Conservation (phyloP, 441 rosid genomes). For the Croton setiger region DNA sequence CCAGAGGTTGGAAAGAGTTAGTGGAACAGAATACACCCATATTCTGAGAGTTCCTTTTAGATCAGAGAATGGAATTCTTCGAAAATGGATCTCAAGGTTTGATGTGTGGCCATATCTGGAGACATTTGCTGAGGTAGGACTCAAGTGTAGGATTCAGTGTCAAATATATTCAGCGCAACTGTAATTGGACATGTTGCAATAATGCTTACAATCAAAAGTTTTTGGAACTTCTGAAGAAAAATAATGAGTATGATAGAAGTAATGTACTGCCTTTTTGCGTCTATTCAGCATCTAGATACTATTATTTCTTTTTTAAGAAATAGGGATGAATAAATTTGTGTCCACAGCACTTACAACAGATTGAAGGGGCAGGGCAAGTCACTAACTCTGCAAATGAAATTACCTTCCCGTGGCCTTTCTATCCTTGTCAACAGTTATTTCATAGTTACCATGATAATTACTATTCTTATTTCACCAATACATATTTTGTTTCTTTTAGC, state of each 20-base stretch:
- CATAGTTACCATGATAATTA: not conserved
- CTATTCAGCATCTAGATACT: not conserved
- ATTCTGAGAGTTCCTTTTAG: conserved; percentile 93
- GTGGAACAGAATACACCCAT: conserved; percentile 81
- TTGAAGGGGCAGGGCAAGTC: not conserved
- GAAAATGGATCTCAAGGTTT: conserved; percentile 95
- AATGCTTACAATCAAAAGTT: not conserved
- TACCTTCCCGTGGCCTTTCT: too few species aligned
- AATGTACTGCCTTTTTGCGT: not conserved
- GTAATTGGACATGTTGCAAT: not conserved
- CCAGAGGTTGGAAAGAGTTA: conserved; percentile 89
- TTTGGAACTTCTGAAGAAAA: not conserved
- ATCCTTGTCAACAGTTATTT: not conserved
- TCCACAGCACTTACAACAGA: not conserved
- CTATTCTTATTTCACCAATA: not conserved
- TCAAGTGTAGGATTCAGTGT: not conserved
- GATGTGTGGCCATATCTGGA: conserved; percentile 98
- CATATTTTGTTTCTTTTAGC: not conserved
- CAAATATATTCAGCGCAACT: not conserved
- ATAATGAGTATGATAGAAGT: not conserved
- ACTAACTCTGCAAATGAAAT: too few species aligned
- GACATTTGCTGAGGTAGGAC: conserved; percentile 73
- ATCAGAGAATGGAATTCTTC: conserved; percentile 83
- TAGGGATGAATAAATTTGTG: not conserved
- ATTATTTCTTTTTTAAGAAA: not conserved